A percentile compares a stretch with the other conserved stretches of the same genome.
Evolutionary conservation across 805 yeast genomes (phyloP).

Genomic region (Saccharomycodes ludwigii): DNA sequence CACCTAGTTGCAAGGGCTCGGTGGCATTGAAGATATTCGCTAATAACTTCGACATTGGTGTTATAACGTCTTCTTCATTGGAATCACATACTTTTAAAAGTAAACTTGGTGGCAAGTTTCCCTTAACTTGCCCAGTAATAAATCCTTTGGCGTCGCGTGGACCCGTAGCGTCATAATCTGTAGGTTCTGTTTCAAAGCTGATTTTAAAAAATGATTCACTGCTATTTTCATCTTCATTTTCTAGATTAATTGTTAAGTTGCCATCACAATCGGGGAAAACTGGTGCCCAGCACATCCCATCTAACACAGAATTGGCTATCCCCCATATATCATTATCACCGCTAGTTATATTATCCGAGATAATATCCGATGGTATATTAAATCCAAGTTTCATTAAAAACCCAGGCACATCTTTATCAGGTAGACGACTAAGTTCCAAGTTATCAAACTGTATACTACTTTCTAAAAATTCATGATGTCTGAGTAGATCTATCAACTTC

Average conservation of each 20-base stretch:
- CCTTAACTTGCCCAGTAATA: constrained; percentile 7
- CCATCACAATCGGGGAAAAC: constrained; percentile 1
- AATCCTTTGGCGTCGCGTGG: not conserved
- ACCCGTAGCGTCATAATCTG: not conserved
- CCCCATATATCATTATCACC: too few species aligned
- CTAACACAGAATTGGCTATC: not conserved
- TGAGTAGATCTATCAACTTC: too few species aligned
- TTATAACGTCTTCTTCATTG: constrained; percentile 20
- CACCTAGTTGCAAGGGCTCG: constrained; percentile 5
- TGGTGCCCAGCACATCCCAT: not conserved
- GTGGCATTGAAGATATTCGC: constrained; percentile 14
- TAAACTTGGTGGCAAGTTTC: constrained; percentile 17
- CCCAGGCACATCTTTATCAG: too few species aligned
- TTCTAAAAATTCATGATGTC: too few species aligned
- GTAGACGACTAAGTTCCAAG: too few species aligned
- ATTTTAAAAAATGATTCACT: not conserved
- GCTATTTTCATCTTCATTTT: too few species aligned
- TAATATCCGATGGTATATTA: too few species aligned
- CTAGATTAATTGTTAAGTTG: not conserved
- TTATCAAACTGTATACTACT: too few species aligned
- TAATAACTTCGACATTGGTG: constrained; percentile 21
- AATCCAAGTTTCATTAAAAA: too few species aligned
- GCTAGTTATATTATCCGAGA: too few species aligned
- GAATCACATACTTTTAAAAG: constrained; percentile 19
- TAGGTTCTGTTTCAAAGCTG: not conserved